Conservation (phyloP, 805 yeast genomes). For the Lipomyces oligophaga region DNA sequence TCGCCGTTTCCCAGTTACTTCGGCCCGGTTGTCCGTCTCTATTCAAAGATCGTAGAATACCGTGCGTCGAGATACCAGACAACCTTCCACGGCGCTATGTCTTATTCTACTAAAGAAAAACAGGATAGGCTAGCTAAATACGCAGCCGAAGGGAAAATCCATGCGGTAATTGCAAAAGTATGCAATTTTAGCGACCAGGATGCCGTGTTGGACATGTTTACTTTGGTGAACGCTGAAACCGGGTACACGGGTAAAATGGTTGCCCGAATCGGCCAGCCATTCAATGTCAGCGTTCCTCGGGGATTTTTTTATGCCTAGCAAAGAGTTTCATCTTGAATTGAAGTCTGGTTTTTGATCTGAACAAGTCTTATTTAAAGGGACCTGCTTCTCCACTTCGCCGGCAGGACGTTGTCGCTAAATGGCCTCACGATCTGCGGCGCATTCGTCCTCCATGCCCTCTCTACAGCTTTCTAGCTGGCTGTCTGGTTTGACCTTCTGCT, state of each 20-base stretch:
- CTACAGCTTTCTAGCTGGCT: no score
- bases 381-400: neutral
- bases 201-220: slow-evolving; percentile 17
- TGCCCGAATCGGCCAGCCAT: slow-evolving; percentile 8
- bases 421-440: no score
- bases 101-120: neutral
- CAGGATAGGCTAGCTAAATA: slow-evolving; percentile 5
- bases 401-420: neutral
- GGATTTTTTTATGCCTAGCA: slow-evolving; percentile 7
- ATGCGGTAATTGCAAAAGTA: slow-evolving; percentile 19
- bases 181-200: slow-evolving; percentile 11
- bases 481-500: no score
- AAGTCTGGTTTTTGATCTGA: neutral
- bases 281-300: slow-evolving; percentile 1
- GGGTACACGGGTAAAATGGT: slow-evolving; percentile 29
- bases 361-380: no score
- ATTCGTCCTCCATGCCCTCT: no score
- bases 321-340: neutral
- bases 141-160: slow-evolving; percentile 24
- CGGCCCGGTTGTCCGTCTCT: no score
- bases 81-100: neutral
- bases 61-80: slow-evolving; percentile 4
- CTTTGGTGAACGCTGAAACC: slow-evolving; percentile 14
- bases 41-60: neutral
- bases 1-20: no score